Conservation (phyloP, 257 asterid genomes). For the Primulina huaijiensis region DNA sequence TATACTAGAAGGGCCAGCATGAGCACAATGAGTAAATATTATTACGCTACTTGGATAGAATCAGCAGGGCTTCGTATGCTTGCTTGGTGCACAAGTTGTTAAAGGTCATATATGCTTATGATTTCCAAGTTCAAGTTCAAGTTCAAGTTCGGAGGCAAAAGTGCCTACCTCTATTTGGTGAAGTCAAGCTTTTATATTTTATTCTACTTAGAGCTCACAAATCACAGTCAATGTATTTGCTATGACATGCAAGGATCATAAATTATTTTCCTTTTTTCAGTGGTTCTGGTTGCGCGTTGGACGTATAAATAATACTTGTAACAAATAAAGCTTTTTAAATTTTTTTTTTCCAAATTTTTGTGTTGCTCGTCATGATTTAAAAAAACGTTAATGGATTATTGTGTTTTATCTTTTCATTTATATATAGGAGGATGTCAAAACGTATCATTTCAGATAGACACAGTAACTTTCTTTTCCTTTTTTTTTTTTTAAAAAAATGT, state of each 20-base stretch:
- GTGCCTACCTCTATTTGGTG: not conserved
- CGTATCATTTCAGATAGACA: too few relatives aligned
- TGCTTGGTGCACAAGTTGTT: constrained; percentile 11
- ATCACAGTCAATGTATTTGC: not conserved
- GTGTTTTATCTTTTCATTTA: too few relatives aligned
- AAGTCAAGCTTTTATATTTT: constrained; percentile 1
- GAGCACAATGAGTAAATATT: constrained; percentile 5
- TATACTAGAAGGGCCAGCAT: not conserved
- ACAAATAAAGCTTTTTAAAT: too few relatives aligned
- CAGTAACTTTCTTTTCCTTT: too few relatives aligned
- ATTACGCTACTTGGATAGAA: constrained; percentile 10
- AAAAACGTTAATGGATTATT: too few relatives aligned
- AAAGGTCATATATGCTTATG: constrained; percentile 11
- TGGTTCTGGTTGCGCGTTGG: too few relatives aligned
- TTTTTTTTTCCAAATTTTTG: too few relatives aligned
- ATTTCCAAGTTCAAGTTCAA: constrained; percentile 14
- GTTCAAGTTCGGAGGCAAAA: constrained; percentile 3
- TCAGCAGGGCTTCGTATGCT: constrained; percentile 7
- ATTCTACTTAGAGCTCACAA: not conserved
- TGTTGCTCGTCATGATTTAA: too few relatives aligned
- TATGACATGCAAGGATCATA: not conserved
- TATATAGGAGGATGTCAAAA: too few relatives aligned
- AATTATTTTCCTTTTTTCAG: too few relatives aligned
- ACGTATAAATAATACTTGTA: too few relatives aligned
- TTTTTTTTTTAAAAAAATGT: too few relatives aligned